Conservation (phyloP, 192 early-diverging fungal species). For the Coemansia sp. region DNA sequence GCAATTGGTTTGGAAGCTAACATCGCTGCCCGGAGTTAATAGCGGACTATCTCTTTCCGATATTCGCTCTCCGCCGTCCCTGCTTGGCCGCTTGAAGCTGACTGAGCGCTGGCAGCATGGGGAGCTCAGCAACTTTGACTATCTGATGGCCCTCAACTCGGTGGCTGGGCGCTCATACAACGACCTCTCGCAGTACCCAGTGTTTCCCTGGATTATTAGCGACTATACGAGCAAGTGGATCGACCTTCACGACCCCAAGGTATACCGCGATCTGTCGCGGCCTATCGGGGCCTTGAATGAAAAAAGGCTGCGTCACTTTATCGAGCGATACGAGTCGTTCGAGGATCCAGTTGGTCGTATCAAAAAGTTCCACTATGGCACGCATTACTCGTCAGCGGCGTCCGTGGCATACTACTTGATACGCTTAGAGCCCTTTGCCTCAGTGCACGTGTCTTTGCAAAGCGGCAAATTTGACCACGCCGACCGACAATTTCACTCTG, state of each 20-base stretch:
- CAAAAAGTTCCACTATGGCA: slow-evolving; percentile 90
- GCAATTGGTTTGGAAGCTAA: slow-evolving; percentile 51
- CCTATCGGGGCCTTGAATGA: slow-evolving; percentile 88
- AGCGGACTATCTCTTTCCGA: slow-evolving; percentile 33
- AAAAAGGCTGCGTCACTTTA: slow-evolving; percentile 39
- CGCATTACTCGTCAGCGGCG: slow-evolving; percentile 94
- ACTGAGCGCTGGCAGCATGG: slow-evolving; percentile 82
- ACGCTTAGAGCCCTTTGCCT: slow-evolving; percentile 88
- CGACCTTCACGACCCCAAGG: slow-evolving; percentile 73
- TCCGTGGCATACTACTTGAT: slow-evolving; percentile 89
- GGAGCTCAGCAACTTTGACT: slow-evolving; percentile 96
- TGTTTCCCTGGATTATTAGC: slow-evolving; percentile 92
- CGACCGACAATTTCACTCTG: slow-evolving; percentile 78
- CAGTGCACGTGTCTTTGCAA: slow-evolving; percentile 51
- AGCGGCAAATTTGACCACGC: slow-evolving; percentile 86
- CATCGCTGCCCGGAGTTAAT: slow-evolving; percentile 33
- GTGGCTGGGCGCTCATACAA: slow-evolving; percentile 82
- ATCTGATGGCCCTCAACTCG: slow-evolving; percentile 92
- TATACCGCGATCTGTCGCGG: slow-evolving; percentile 87
- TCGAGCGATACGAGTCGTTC: slow-evolving; percentile 64
- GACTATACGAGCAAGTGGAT: slow-evolving; percentile 80
- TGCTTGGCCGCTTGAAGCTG: slow-evolving; percentile 45
- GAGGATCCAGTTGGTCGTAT: slow-evolving; percentile 64
- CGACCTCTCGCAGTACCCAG: slow-evolving; percentile 95
- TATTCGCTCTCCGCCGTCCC: slow-evolving; percentile 31